Base-by-base conservation (phyloP, 1,139 yeast species). In the Taiozyma onychis region DNA sequence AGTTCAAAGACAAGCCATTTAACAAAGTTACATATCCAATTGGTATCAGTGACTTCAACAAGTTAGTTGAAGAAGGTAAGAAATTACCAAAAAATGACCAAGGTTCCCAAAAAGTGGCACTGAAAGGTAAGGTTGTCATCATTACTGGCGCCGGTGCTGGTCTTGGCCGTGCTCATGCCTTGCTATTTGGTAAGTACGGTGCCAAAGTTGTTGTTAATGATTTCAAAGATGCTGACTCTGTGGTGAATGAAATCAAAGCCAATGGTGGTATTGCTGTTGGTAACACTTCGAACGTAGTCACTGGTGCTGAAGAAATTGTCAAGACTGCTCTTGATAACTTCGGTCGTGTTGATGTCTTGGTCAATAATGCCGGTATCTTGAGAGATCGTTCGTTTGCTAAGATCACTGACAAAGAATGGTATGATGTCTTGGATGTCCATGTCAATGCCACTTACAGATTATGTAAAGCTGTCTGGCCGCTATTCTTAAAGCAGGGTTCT, bases 141-240 rank as follows among this genome's bases (percentile, higher is more conserved):
- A 83, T 93, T 51, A 93, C 98, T 41, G 99, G 99, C 61, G 95
- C 97, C 48, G 98, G 97, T 61, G 86, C 89, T 52, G 99, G 99
- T 53, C 78, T 93, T 61, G 99, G 99, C 58, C 83, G 85, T 66
- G 88, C 91, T 55, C 95, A 93, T 70, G 96, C 98, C 22, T 70
- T 81, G 52, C 77, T 81, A 69, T 83, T 87, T 65, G 98, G 95
- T 52, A 86, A 79, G 67, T 87, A 88, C 58, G 98, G 98, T 56
- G 98, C 98, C 44, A 90, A 87, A 73, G 95, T 93, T 56, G 96
- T 93, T 45, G 95, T 93, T 45, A 93, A 93, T 66, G 98, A 93
- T 67, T 85, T 91, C 61, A 86, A 77, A 61, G 85, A 84, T 63
- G 90, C 98, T 7, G 71, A 78, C 47, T 69, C 74, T 43, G 90